Evolutionary conservation across 2,329 filamentous ascomycete species (phyloP).

Genomic region (Epichloe sp.): DNA sequence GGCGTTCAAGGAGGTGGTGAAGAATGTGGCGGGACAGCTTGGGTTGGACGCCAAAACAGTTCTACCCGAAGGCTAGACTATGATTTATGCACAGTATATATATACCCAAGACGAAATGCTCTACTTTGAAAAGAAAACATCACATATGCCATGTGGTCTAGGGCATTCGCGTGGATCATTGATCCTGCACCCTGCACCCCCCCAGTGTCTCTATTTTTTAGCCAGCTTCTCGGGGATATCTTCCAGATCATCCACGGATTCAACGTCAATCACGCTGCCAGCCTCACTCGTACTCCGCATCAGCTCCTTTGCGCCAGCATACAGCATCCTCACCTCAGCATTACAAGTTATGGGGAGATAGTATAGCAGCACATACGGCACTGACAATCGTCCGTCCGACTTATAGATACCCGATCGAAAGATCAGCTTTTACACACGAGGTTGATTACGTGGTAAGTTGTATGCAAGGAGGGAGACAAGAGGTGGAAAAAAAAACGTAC

Average conservation of each 20-base stretch:
- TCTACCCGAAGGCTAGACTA: constrained; percentile 26
- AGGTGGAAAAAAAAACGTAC: neutral
- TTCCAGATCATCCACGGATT: constrained; percentile 65
- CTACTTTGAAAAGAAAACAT: neutral
- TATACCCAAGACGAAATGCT: neutral
- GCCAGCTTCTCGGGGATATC: constrained; percentile 58
- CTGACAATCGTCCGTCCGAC: constrained; percentile 70
- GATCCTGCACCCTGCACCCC: neutral
- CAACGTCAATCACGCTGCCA: constrained; percentile 75
- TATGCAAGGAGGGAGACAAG: neutral
- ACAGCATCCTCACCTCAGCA: constrained; percentile 76
- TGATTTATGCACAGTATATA: constrained; percentile 5
- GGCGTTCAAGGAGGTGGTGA: constrained; percentile 71
- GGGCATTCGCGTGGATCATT: neutral
- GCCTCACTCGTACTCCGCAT: constrained; percentile 90
- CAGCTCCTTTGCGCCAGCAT: constrained; percentile 89
- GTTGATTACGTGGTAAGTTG: neutral
- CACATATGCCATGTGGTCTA: neutral
- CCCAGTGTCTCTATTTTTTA: constrained; percentile 9
- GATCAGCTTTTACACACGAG: too few relatives aligned
- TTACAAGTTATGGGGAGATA: constrained; percentile 91
- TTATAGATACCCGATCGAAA: constrained; percentile 19
- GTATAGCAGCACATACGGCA: constrained; percentile 90
- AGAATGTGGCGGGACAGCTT: constrained; percentile 52
- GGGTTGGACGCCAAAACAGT: constrained; percentile 46